phyloP scores from a whole-genome alignment of 768 basidiomycete genomes.

The Phanerochaete carnosa region DNA sequence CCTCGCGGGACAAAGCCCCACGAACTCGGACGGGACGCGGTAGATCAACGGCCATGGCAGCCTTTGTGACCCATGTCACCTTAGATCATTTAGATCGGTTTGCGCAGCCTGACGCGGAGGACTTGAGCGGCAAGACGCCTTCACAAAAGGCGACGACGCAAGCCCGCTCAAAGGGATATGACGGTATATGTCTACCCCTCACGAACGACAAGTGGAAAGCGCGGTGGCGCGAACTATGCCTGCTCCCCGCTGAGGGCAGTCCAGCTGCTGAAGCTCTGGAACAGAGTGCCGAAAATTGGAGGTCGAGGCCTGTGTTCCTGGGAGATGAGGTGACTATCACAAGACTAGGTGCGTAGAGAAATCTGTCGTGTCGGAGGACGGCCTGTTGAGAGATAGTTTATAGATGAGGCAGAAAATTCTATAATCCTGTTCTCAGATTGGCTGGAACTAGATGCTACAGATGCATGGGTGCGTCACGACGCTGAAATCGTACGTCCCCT shows the following conservation, averaged over 20 bases:
- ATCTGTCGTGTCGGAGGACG: not conserved
- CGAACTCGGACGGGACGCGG: not conserved
- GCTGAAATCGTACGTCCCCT: conserved; percentile 78
- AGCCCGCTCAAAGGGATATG: conserved; percentile 66
- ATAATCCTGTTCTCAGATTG: conserved; percentile 86
- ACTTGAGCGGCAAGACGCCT: conserved; percentile 34
- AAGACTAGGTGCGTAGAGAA: conserved; percentile 63
- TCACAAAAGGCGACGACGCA: conserved; percentile 49
- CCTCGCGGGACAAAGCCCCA: not conserved
- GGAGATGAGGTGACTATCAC: conserved; percentile 88
- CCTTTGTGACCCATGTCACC: conserved; percentile 23
- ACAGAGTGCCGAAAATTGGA: conserved; percentile 80
- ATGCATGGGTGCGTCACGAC: conserved; percentile 94
- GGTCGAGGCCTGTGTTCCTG: conserved; percentile 74
- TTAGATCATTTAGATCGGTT: conserved; percentile 24
- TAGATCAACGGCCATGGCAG: conserved; percentile 14
- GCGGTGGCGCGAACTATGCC: conserved; percentile 89
- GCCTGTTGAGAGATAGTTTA: not conserved
- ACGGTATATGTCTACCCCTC: conserved; percentile 77
- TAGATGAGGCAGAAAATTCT: conserved; percentile 73
- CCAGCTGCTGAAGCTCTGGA: conserved; percentile 44
- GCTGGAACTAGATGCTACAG: conserved; percentile 90
- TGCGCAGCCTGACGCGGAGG: conserved; percentile 15
- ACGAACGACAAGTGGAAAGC: conserved; percentile 84
- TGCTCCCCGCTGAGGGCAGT: conserved; percentile 47